A percentile compares a stretch with the other conserved stretches of the same genome.
Evolutionary conservation across 768 basidiomycete species (phyloP).

Genomic region (Podaxis carcinomalis): DNA sequence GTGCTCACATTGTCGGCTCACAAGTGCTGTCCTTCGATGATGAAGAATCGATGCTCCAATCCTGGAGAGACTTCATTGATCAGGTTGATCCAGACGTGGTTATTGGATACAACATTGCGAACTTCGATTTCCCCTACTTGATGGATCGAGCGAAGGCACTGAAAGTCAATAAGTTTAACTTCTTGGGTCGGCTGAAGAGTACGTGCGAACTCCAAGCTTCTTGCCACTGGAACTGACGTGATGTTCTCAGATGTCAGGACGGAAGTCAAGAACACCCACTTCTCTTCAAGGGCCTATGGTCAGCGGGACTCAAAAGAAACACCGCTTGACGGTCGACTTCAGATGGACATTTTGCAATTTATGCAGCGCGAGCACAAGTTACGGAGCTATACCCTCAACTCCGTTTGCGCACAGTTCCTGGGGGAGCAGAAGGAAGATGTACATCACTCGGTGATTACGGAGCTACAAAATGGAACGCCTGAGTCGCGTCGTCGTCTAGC

Average conservation of each 20-base stretch:
- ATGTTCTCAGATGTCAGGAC: conserved; percentile 58
- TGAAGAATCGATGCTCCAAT: conserved; percentile 68
- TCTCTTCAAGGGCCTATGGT: conserved; percentile 97
- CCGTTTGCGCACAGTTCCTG: conserved; percentile 95
- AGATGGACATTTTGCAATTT: conserved; percentile 93
- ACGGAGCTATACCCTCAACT: conserved; percentile 94
- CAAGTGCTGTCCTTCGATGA: conserved; percentile 84
- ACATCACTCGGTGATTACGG: conserved; percentile 97
- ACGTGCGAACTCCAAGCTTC: conserved; percentile 10
- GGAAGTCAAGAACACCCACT: conserved; percentile 89
- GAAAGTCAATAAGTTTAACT: conserved; percentile 64
- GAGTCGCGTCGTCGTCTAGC: conserved; percentile 91
- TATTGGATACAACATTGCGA: conserved; percentile 92
- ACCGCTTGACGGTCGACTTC: conserved; percentile 83
- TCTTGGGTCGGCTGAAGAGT: conserved; percentile 76
- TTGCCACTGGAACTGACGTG: neutral
- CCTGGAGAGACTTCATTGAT: conserved; percentile 89
- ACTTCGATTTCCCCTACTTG: conserved; percentile 96
- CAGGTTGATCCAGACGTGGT: conserved; percentile 92
- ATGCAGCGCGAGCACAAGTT: conserved; percentile 99
- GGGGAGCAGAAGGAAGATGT: conserved; percentile 99
- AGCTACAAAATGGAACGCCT: conserved; percentile 93
- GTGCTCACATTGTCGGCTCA: conserved; percentile 95
- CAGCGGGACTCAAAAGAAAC: conserved; percentile 97
- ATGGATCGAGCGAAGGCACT: conserved; percentile 87